phyloP scores from a whole-genome alignment of 441 rosid species.

The California macrophylla region DNA sequence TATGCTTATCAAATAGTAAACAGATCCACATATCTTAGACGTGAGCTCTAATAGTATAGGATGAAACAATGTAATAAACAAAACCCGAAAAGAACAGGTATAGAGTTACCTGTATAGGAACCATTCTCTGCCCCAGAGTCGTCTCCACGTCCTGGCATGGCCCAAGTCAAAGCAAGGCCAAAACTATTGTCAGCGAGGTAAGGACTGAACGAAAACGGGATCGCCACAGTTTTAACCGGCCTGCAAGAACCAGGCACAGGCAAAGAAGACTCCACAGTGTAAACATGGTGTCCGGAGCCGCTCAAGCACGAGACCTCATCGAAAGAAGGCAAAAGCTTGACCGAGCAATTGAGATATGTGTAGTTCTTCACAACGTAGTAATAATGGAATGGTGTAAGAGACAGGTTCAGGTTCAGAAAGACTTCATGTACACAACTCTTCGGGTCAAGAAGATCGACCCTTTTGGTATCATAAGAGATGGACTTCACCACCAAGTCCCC shows the following conservation, averaged over 20 bases:
- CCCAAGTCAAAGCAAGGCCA: slow-evolving; percentile 57
- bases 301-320: slow-evolving; percentile 46
- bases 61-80: too few species aligned
- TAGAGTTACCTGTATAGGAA: slow-evolving; percentile 2
- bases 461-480: slow-evolving; percentile 26
- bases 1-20: too few species aligned
- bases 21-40: too few species aligned
- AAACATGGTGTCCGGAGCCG: slow-evolving; percentile 30
- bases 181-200: slow-evolving; percentile 42
- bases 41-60: too few species aligned
- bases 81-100: background rate
- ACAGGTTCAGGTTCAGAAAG: slow-evolving; percentile 52
- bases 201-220: slow-evolving; percentile 46
- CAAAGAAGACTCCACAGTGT: slow-evolving; percentile 27
- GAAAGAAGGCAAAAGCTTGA: slow-evolving; percentile 22
- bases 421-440: slow-evolving; percentile 43
- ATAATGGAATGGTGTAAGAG: slow-evolving; percentile 40
- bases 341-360: slow-evolving; percentile 52
- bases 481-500: slow-evolving; percentile 40
- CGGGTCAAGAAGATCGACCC: slow-evolving; percentile 40
- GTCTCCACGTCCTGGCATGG: slow-evolving; percentile 18
- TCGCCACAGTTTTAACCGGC: slow-evolving; percentile 32
- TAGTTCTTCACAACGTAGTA: slow-evolving; percentile 34
- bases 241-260: slow-evolving; percentile 31
- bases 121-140: background rate